These are phyloP conservation scores for Schizosaccharomyces lindneri DNA, from an alignment of 805 yeast genomes.

Conservation along the genomic window DNA sequence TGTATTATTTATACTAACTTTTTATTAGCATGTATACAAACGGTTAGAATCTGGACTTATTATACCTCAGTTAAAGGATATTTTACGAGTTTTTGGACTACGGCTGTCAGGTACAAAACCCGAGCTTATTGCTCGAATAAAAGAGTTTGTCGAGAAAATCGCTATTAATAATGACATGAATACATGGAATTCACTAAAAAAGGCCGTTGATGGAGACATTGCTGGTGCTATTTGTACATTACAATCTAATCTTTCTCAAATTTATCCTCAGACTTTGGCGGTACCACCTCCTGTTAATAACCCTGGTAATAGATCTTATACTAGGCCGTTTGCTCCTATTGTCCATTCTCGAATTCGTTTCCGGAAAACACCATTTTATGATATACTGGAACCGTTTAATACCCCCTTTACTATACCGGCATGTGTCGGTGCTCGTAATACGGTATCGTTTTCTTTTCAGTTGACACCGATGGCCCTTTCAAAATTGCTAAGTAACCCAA, in stretches of 20 bases:
- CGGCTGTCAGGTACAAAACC: neutral
- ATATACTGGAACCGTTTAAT: neutral
- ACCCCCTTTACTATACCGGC: neutral
- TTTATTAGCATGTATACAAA: neutral
- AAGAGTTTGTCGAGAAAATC: neutral
- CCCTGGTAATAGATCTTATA: neutral
- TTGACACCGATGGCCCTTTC: neutral
- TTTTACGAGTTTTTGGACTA: neutral
- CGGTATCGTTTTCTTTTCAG: neutral
- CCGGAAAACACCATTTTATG: neutral
- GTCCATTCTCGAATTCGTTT: neutral
- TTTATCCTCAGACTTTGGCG: neutral
- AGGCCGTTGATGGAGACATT: neutral
- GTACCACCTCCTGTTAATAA: neutral
- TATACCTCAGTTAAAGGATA: neutral
- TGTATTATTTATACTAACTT: neutral
- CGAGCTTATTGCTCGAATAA: neutral
- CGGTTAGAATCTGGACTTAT: neutral
- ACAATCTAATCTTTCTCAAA: neutral
- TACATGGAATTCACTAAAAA: neutral
- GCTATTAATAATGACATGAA: neutral
- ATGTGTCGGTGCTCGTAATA: neutral
- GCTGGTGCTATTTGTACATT: neutral
- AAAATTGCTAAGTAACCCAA: neutral
- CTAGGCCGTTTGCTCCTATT: neutral